Conservation (phyloP, 1,139 yeast species). For the Scheffersomyces insectosa region DNA sequence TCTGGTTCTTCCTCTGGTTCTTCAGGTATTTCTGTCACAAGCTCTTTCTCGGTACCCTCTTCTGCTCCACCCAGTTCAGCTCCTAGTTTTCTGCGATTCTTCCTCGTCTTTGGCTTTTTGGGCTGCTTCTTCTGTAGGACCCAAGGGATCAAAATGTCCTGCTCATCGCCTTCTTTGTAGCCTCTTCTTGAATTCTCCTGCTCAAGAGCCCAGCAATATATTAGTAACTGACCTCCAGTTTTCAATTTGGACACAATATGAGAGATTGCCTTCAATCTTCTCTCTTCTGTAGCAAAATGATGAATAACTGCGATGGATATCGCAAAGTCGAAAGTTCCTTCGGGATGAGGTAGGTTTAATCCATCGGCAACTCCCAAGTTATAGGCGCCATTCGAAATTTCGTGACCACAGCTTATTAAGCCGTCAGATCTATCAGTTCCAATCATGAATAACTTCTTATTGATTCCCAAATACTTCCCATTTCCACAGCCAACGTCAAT, state of each 20-base stretch:
- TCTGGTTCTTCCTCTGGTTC: neutral
- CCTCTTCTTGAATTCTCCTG: conserved; percentile 87
- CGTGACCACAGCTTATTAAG: conserved; percentile 68
- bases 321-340: conserved; percentile 75
- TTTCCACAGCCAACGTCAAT: conserved; percentile 94
- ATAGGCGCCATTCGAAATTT: conserved; percentile 35
- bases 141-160: conserved; percentile 96
- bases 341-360: conserved; percentile 64
- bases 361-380: conserved; percentile 74
- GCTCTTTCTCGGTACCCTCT: conserved; percentile 3
- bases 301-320: conserved; percentile 95
- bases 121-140: conserved; percentile 55
- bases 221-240: conserved; percentile 65
- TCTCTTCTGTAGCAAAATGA: conserved; percentile 82
- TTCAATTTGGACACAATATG: conserved; percentile 64
- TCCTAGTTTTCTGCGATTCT: conserved; percentile 16
- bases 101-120: conserved; percentile 14
- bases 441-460: conserved; percentile 62
- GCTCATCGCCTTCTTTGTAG: conserved; percentile 86
- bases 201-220: conserved; percentile 96
- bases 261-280: conserved; percentile 72
- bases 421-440: conserved; percentile 89
- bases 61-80: conserved; percentile 4
- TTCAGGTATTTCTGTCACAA: neutral
- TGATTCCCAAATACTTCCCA: conserved; percentile 83